Base-by-base conservation (phyloP, 805 yeast species). In the Naumovozyma baii region DNA sequence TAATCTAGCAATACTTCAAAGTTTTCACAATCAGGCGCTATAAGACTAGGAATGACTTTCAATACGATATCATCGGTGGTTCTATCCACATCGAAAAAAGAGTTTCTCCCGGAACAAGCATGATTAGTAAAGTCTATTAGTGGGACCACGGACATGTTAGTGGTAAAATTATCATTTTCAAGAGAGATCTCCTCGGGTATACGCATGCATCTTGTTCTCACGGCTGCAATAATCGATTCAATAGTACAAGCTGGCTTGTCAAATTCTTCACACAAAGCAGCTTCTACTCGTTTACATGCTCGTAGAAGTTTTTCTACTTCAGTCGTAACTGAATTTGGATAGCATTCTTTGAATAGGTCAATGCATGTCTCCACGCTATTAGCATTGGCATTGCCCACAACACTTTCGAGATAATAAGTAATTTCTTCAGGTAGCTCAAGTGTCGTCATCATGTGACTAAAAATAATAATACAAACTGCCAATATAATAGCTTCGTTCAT, bases 71-170 rank as follows among this genome's bases (percentile, higher is more conserved):
- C 79, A 3, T 61, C 50, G 3, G 59, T 67, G 0, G 35, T 25
- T 5, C 67, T 57, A 54, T 76, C 81, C n/a, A 74, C 64, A 50
- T 78, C 90, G 57, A 79, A 81, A 47, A 63, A 68, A 0, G 82
- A 73, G 55, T 77, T 78, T 34, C 63, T 61, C 19, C 48, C 31
- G 16, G 54, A 57, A 41, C 63, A 64, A 33, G 63, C 59, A 52
- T 81, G 90, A 53, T 81, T 81, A 4, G 72, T 82, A 65, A 74
- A 81, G 55, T 81, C 90, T 22, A 81, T 49, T 1, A 78, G 43
- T 1, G 90, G 87, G 1, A 80, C 83, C 39, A 81, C 54, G 0
- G 83, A 71, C 0, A 77, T 67, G 37, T 73, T 70, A 4, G 72
- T 72, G 3, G 55, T 49, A 44, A 64, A 77, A 33, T 69, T 73